Evolutionary conservation across 2,329 filamentous ascomycete species (phyloP), one percentile per base, ranked within the genome.

Genomic region (Leptographium flavum): DNA sequence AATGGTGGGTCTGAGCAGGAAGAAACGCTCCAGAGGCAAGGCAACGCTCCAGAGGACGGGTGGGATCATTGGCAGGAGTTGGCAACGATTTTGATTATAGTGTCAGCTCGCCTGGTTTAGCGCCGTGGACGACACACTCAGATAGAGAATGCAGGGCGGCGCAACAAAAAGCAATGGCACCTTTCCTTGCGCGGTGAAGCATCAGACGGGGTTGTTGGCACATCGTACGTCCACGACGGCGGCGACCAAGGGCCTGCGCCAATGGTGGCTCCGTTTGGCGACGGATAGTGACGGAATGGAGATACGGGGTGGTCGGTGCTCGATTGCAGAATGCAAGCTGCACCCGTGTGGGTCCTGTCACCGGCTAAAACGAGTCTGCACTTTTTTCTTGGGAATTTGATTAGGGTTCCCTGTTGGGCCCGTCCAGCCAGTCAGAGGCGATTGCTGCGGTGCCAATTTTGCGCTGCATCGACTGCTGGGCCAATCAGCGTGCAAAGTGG

Each of bases 251-350:
- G 27, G 11, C n/a, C 31, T 15, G 31, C 31, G 31, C 31, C n/a
- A n/a, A n/a, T n/a, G n/a, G n/a, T n/a, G n/a, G 17, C 31, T 35
- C 32, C 32, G 32, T 35, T 35, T 19, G n/a, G 7, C 10, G 7
- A 17, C 33, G 39, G 28, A 19, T 27, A 15, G 28, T 15, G 28
- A 39, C 38, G 38, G 38, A 28, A 30, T 39, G 38, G 21, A 27
- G 38, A 39, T 39, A 39, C 25, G 38, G 38, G 38, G 38, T 23
- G 28, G 39, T 32, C 39, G 31, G 31, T 43, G 41, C 32, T 25
- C 41, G 41, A 43, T 43, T 43, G 41, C 41, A 43, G 31, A 43
- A 35, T 43, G 41, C 41, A 43, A 19, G 32, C 41, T 43, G 32
- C 41, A 36, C 32, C 9, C 14, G 6, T 31, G 41, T 43, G 41